Evolutionary conservation across 257 asterid species (phyloP), one percentile per base, ranked within the genome.

Genomic region (Thymus mandschuricus): DNA sequence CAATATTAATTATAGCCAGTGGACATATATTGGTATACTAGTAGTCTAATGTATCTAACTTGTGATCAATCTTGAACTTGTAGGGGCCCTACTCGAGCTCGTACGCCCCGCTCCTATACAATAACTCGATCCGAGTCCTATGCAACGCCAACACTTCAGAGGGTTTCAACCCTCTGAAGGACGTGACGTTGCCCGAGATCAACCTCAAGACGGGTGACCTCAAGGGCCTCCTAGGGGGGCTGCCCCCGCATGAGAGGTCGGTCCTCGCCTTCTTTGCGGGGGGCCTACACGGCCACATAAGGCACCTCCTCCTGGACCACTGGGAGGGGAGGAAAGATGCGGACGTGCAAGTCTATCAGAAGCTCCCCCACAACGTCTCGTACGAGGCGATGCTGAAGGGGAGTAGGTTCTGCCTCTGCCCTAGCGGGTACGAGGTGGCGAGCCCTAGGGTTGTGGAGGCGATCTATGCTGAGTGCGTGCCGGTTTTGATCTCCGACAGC

Each of bases 91-190:
- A 76, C 68, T 13, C 93, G 40, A 84, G 90, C 7, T 56, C 87
- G 1, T 83, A 78, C 38, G 90, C 69, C 27, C 98, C 98, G 40
- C 75, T 77, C 6, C 46, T 90, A 8, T 90, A 78, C 87, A 85
- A 87, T 52, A 89, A 76, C 63, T 92, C 96, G 65, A 89, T 91
- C 12, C 76, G 97, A 77, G 97, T 86, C 2, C 48, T 91, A 7
- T 91, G 96, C 84, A 91, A 91, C 64, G 97, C 97, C 48, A 92
- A 92, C 60, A 92, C 86, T 1, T 92, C 96, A 0, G 97, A 92
- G 78, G 95, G 96, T 31, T 92, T 89, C 76, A 86, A 87, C 65
- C 96, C 96, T 9, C 71, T 73, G 3, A 91, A 87, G 72, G 97
- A 91, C 38, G 95, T 80, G 8, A 54, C 97, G 0, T 48, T 91